These are phyloP conservation scores for Nicotiana attenuata DNA, from an alignment of 257 asterid genomes.

Conservation along the genomic window DNA sequence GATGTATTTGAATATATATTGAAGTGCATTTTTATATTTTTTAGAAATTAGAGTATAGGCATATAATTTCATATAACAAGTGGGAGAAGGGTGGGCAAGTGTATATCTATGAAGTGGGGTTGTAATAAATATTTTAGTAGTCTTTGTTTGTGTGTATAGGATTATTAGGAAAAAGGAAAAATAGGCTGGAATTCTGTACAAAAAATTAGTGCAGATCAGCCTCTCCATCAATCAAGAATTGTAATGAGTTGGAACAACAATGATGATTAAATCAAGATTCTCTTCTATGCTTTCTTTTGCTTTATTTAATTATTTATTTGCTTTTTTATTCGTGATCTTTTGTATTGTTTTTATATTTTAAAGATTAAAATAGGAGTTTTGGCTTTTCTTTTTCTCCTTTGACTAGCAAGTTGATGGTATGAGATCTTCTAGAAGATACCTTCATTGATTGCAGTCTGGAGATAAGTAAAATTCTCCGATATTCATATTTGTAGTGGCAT, in stretches of 20 bases:
- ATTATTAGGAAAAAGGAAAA: not conserved
- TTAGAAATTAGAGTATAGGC: not conserved
- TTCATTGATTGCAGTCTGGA: too few species aligned
- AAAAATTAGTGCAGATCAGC: slow-evolving; percentile 2
- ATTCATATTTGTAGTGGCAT: too few species aligned
- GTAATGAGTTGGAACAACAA: not conserved
- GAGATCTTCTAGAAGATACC: too few species aligned
- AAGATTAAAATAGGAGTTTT: not conserved
- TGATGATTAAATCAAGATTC: slow-evolving; percentile 5
- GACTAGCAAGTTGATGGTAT: too few species aligned
- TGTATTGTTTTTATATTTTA: not conserved
- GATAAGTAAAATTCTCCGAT: too few species aligned
- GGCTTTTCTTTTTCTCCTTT: too few species aligned
- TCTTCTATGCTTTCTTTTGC: not conserved
- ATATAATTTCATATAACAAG: not conserved
- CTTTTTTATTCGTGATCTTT: not conserved
- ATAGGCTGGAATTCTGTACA: not conserved
- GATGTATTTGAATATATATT: not conserved
- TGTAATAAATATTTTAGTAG: not conserved
- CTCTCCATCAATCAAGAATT: not conserved
- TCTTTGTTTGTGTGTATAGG: not conserved
- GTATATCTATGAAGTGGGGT: not conserved
- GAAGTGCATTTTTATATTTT: not conserved
- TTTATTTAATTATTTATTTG: not conserved
- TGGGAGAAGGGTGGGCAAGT: not conserved